These are phyloP conservation scores for Chlorencoelia australis DNA, from an alignment of 2,329 filamentous ascomycete species.

Conservation along the genomic window DNA sequence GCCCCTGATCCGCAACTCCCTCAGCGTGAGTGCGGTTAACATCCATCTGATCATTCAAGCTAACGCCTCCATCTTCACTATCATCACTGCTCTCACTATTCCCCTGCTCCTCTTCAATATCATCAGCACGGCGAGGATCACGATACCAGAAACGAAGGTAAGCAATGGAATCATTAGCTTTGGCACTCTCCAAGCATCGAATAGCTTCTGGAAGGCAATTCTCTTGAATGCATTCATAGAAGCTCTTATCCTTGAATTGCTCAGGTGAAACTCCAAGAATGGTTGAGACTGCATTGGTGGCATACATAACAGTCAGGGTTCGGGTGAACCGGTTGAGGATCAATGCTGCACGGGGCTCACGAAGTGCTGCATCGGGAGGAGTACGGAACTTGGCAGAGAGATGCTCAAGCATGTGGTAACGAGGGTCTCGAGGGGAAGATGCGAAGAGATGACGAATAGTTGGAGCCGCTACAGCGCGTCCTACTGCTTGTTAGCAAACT, in stretches of 20 bases:
- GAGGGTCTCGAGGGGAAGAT: conserved; percentile 69
- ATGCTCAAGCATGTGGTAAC: conserved; percentile 83
- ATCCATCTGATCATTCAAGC: conserved; percentile 34
- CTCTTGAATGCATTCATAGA: conserved; percentile 78
- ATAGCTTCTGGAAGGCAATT: conserved; percentile 69
- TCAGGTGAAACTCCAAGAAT: conserved; percentile 64
- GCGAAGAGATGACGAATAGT: conserved; percentile 71
- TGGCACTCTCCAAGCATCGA: conserved; percentile 71
- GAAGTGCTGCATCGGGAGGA: conserved; percentile 46
- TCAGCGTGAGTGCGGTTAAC: conserved; percentile 6
- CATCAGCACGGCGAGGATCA: conserved; percentile 50
- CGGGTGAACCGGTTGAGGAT: conserved; percentile 82
- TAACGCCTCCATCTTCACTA: conserved; percentile 38
- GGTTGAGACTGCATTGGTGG: conserved; percentile 64
- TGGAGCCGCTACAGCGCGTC: conserved; percentile 66
- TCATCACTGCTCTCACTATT: conserved; percentile 32
- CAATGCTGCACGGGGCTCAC: conserved; percentile 73
- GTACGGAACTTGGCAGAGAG: conserved; percentile 70
- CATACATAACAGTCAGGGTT: conserved; percentile 77
- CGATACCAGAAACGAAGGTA: conserved; percentile 81
- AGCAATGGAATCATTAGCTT: conserved; percentile 83
- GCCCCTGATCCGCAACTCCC: conserved; percentile 1
- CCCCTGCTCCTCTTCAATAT: conserved; percentile 35
- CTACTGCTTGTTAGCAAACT: conserved; percentile 33
- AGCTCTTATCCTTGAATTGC: conserved; percentile 64